Evolutionary conservation across 192 early-diverging fungal species (phyloP).

Genomic region (Coemansia sp.): DNA sequence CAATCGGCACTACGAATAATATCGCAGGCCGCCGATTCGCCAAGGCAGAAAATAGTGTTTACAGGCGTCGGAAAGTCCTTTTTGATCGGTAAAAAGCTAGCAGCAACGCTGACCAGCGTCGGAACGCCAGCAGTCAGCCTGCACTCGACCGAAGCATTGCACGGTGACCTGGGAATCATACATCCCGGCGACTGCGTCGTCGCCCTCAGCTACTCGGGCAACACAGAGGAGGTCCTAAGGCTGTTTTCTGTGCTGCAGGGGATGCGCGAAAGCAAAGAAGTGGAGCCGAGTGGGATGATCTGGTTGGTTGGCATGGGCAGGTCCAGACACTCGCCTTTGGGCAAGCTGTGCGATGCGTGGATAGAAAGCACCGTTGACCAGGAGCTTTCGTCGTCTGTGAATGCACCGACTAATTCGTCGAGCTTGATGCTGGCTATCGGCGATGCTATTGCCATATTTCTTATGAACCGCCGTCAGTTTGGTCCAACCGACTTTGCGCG

Average conservation of each 20-base stretch:
- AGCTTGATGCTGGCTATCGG: slow-evolving; percentile 41
- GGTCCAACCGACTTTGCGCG: slow-evolving; percentile 34
- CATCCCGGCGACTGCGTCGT: slow-evolving; percentile 27
- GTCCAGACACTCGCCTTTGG: slow-evolving; percentile 17
- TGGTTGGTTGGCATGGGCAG: slow-evolving; percentile 33
- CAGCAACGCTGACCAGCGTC: slow-evolving; percentile 39
- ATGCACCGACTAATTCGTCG: slow-evolving; percentile 33
- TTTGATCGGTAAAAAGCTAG: slow-evolving; percentile 37
- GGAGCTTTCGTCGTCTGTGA: slow-evolving; percentile 22
- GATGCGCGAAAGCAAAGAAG: not conserved
- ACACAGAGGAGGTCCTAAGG: slow-evolving; percentile 28
- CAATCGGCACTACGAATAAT: slow-evolving; percentile 21
- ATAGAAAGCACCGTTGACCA: slow-evolving; percentile 24
- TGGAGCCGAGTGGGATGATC: not conserved
- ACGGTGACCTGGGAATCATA: slow-evolving; percentile 40
- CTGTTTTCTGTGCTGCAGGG: slow-evolving; percentile 10
- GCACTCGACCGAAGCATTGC: slow-evolving; percentile 42
- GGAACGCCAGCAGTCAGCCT: slow-evolving; percentile 30
- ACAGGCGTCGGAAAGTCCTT: slow-evolving; percentile 45
- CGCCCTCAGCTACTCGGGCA: slow-evolving; percentile 41
- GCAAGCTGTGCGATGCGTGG: slow-evolving; percentile 40
- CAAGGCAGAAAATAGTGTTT: slow-evolving; percentile 22
- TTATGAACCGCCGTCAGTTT: slow-evolving; percentile 30
- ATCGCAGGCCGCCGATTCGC: slow-evolving; percentile 3
- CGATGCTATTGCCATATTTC: slow-evolving; percentile 32